Evolutionary conservation across 2,329 filamentous ascomycete genomes (phyloP).

Genomic region (Colletotrichum spaethianum): DNA sequence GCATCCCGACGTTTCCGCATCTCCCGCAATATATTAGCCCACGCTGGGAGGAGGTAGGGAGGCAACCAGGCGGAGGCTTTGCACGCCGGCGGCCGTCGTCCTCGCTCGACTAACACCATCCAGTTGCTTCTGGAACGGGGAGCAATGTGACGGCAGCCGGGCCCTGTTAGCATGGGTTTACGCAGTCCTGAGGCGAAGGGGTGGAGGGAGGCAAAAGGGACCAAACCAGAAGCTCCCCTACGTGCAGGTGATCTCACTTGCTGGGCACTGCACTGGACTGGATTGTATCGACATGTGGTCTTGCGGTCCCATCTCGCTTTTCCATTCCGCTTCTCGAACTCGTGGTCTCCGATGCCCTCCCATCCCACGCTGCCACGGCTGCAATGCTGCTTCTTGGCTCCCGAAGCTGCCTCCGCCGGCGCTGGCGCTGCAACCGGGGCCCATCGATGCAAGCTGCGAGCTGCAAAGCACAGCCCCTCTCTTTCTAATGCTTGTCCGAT

Average conservation of each 20-base stretch:
- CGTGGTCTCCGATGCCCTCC: background rate
- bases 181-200: background rate
- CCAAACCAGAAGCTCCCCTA: background rate
- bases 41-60: background rate
- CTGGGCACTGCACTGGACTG: background rate
- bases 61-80: conserved; percentile 12
- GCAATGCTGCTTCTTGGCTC: conserved; percentile 24
- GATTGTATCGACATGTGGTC: background rate
- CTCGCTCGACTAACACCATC: background rate
- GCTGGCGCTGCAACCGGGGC: conserved; percentile 3
- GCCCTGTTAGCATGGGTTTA: background rate
- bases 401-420: background rate
- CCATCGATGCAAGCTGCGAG: conserved; percentile 27
- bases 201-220: background rate
- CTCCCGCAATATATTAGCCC: conserved; percentile 1
- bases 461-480: conserved; percentile 33
- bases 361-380: conserved; percentile 4
- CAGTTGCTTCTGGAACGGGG: conserved; percentile 14
- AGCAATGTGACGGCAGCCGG: background rate
- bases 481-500: conserved; percentile 14
- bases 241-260: conserved; percentile 1
- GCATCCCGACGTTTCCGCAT: conserved; percentile 14
- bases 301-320: background rate
- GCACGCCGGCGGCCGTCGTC: background rate
- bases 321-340: conserved; percentile 20